These are phyloP conservation scores for Eleusine indica DNA, from an alignment of 176 grass and related monocot genomes.

Conservation along the genomic window DNA sequence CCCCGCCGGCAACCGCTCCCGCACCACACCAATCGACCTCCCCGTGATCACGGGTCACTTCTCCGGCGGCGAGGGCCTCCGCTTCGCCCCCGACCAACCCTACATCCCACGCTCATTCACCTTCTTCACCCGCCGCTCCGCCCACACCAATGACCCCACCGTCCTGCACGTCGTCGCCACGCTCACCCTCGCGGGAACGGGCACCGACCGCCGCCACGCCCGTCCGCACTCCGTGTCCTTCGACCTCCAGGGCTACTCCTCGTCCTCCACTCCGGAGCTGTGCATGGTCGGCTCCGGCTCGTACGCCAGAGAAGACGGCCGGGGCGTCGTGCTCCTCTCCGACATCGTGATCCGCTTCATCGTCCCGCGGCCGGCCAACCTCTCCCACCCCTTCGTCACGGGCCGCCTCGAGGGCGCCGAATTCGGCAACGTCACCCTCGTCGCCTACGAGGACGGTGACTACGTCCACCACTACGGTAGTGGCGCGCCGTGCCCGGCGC, in stretches of 20 bases:
- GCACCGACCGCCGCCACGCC: rapidly evolving
- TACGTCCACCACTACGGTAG: no score
- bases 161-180: neutral
- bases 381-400: no score
- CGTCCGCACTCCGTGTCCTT: constrained; percentile 19
- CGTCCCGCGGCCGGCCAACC: neutral
- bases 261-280: neutral
- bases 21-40: neutral
- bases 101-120: neutral
- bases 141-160: neutral
- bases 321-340: neutral
- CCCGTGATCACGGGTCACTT: constrained; percentile 2
- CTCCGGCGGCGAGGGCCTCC: constrained; percentile 9
- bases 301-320: constrained; percentile 13
- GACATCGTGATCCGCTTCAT: constrained; percentile 4
- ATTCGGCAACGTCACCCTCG: no score
- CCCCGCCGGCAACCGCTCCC: neutral
- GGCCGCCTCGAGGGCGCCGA: no score
- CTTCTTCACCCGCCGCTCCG: neutral
- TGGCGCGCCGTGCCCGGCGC: no score
- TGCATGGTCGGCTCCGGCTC: constrained; percentile 32
- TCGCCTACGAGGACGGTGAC: no score
- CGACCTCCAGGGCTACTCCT: constrained; percentile 21
- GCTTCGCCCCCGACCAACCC: neutral
- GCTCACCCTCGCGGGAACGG: constrained; percentile 1